Percentiles rank a stretch among this genome's conserved stretches.
These are phyloP conservation scores for Solanum chacoense DNA, from an alignment of 305 asterid species.

Conservation along the genomic window DNA sequence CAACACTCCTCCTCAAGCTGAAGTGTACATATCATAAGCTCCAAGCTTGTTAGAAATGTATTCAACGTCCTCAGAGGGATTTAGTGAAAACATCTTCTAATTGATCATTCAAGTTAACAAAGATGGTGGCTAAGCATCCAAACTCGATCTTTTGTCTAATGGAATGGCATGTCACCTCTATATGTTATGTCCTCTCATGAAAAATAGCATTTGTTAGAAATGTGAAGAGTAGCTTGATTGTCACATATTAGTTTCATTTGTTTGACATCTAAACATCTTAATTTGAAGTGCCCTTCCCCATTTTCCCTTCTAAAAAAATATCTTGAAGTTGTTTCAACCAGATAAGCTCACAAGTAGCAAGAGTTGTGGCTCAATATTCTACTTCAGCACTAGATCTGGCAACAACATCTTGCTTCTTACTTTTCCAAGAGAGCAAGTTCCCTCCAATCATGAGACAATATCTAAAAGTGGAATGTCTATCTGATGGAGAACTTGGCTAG, in stretches of 20 bases:
- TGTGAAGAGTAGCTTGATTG: neutral
- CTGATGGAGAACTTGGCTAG: neutral
- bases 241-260: neutral
- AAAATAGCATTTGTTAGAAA: neutral
- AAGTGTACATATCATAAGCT: neutral
- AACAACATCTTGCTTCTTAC: neutral
- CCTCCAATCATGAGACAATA: neutral
- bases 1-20: neutral
- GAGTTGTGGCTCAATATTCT: neutral
- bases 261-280: neutral
- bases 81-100: neutral
- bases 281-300: neutral
- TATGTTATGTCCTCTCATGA: neutral
- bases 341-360: neutral
- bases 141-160: neutral
- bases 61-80: neutral
- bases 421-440: neutral
- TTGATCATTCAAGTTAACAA: neutral
- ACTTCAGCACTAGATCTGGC: neutral
- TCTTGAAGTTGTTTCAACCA: neutral
- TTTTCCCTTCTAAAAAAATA: neutral
- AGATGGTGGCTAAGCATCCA: neutral
- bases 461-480: neutral
- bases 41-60: neutral
- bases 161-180: neutral